Evolutionary conservation across 164 flowering plant species (phyloP), one percentile per base, ranked within the genome.

Genomic region (Cinnamomum micranthum): DNA sequence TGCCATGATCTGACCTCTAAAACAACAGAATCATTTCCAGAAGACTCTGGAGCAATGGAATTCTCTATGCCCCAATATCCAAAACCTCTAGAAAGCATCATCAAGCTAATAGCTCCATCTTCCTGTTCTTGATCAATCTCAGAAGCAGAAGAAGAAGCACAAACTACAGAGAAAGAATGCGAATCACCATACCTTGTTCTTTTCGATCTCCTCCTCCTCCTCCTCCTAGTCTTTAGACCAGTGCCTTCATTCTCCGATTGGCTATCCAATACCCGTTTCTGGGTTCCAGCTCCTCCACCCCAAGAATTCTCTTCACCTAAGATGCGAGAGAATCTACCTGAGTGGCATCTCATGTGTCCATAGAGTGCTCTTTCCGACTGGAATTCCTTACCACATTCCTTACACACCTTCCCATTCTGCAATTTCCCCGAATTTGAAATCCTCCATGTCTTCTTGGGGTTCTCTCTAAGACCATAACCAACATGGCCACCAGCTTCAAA

Each of bases 281-380:
- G 47, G 69, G 69, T 31, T 15, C 69, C 59, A 55, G 51, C 50
- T 15, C 65, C 84, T 66, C 76, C 77, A 28, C 77, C 74, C 82
- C 80, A 84, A 24, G 81, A 76, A 69, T 80, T 82, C 24, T 76
- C 76, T 51, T 87, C 69, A 28, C 19, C 69, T 1, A 31, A 28
- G 7, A 15, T 10, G 50, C 7, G 85, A 20, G 80, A 81, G 71
- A 33, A 68, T 58, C 70, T 65, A 1, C 83, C 89, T 1, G 97
- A 85, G 64, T 95, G 97, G 77, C 86, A 85, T 76, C 89, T 87
- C 98, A 94, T 90, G 76, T 94, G 97, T 66, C 95, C 95, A 79
- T 89, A 88, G 23, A 92, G 81, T 75, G 98, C 94, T 78, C 89
- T 92, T 78, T 81, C 64, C 0, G 98, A 92, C 13, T 82, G 87